Evolutionary conservation across 1,284 basidiomycete species (phyloP), one percentile per base, ranked within the genome.

Genomic region (Coniophora puteana): DNA sequence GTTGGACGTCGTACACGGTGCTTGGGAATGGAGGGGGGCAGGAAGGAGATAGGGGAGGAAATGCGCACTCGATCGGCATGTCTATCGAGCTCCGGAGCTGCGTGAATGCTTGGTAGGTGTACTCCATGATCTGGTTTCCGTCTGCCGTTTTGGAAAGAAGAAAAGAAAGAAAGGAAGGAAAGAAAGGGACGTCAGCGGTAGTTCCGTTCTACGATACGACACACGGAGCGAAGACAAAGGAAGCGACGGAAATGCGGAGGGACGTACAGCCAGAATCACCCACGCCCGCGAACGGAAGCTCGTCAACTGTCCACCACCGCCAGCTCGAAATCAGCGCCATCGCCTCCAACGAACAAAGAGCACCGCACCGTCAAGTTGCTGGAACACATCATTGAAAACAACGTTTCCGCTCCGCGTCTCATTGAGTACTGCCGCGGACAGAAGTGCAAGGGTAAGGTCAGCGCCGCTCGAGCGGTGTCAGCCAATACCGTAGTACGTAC

Each of bases 351-450:
- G n/a, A n/a, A n/a, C 13, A 8, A 22, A 23, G 8, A 20, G 12
- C n/a, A 28, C 18, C 27, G 13, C 34, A 62, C 56, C 50, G 5
- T 37, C 47, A 38, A 79, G 50, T 44, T 79, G 68, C 54, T 73
- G 64, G 40, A 74, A 52, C 0, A 67, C 68, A 44, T 80, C 78
- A 40, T 83, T 83, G 43, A 79, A 65, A 3, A 68, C 58, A 11
- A 78, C 53, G 33, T 64, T 65, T 11, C 78, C 80, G 48, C 75
- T 78, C 40, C 55, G 59, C 2, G 76, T 80, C 40, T 57, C 52
- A 8, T 68, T 57, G 30, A 72, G 49, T 37, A 77, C 79, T 78
- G 55, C 41, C 4, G 20, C 23, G 26, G 17, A 29, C 10, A 31
- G 14, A n/a, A 31, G 27, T 6, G 18, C 4, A 22, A 4, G 32